Conservation (phyloP, 345 rosid genomes). For the Bruguiera parviflora region DNA sequence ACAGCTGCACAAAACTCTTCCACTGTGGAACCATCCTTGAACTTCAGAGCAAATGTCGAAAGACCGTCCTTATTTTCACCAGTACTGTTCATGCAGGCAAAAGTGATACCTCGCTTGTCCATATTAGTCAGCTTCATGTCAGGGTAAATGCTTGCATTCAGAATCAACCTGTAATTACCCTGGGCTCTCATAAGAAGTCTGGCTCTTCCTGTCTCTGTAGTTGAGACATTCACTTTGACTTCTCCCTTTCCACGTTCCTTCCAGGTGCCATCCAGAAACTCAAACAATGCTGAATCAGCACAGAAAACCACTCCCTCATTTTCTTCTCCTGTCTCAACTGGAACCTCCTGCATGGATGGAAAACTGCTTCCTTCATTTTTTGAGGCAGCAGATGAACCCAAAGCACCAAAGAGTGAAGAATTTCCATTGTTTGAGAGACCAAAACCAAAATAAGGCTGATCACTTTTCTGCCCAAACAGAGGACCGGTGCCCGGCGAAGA, state of each 20-base stretch:
- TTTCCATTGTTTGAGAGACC: slow-evolving; percentile 57
- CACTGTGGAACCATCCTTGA: slow-evolving; percentile 62
- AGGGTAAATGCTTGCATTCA: slow-evolving; percentile 82
- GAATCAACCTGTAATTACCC: slow-evolving; percentile 83
- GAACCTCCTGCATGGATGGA: slow-evolving; percentile 71
- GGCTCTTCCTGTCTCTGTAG: slow-evolving; percentile 49
- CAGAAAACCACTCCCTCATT: slow-evolving; percentile 74
- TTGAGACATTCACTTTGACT: slow-evolving; percentile 70
- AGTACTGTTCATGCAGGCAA: slow-evolving; percentile 74
- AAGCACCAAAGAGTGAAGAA: slow-evolving; percentile 48
- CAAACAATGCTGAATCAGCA: slow-evolving; percentile 76
- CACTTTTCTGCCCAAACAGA: slow-evolving; percentile 39
- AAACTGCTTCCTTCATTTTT: slow-evolving; percentile 59
- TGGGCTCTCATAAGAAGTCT: slow-evolving; percentile 88
- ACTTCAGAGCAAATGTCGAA: slow-evolving; percentile 78
- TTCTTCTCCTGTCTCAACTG: slow-evolving; percentile 92
- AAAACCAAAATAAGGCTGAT: slow-evolving; percentile 47
- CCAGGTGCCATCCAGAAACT: slow-evolving; percentile 70
- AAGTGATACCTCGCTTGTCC: slow-evolving; percentile 91
- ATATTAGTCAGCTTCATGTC: slow-evolving; percentile 90
- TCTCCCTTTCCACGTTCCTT: slow-evolving; percentile 99
- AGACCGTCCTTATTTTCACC: slow-evolving; percentile 56
- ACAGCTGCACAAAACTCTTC: slow-evolving; percentile 65
- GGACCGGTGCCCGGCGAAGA: slow-evolving; percentile 37
- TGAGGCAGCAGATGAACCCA: slow-evolving; percentile 46